phyloP scores from a whole-genome alignment of 1,284 basidiomycete species.

The Agroathelia rolfsii region DNA sequence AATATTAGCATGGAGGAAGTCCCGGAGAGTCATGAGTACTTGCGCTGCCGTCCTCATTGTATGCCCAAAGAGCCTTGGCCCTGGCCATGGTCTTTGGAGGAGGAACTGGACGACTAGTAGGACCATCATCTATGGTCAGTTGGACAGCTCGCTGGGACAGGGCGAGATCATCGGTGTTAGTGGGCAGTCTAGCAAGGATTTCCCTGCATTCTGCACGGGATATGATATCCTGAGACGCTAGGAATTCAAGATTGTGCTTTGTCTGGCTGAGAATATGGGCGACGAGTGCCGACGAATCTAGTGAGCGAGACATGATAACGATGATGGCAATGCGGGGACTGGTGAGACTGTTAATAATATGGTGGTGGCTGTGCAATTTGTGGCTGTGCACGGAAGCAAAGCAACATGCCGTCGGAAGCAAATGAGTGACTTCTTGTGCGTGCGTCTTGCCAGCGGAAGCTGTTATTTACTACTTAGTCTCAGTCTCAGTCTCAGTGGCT shows the following conservation, averaged over 20 bases:
- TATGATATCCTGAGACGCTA: conserved; percentile 49
- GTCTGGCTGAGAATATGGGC: conserved; percentile 53
- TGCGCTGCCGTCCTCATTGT: conserved; percentile 51
- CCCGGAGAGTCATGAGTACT: conserved; percentile 8
- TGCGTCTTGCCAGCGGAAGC: no score
- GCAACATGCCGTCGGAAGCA: no score
- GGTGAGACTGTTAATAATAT: no score
- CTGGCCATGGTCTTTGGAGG: conserved; percentile 21
- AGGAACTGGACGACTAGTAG: conserved; percentile 15
- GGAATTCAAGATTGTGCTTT: conserved; percentile 51
- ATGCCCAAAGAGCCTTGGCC: conserved; percentile 53
- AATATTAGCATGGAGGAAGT: conserved; percentile 7
- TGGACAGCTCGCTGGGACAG: conserved; percentile 6
- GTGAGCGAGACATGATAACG: no score
- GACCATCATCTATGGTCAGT: conserved; percentile 10
- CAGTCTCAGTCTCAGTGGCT: no score
- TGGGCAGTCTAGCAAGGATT: conserved; percentile 41
- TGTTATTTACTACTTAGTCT: no score
- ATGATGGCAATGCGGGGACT: no score
- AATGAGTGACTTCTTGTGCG: no score
- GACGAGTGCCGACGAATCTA: conserved; percentile 31
- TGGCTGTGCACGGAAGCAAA: no score
- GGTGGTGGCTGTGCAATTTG: no score
- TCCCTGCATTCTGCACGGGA: conserved; percentile 38
- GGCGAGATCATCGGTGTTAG: conserved; percentile 10